Evolutionary conservation across 371 early-diverging fungal genomes (phyloP).

Genomic region (Rhizopus arrhizus): DNA sequence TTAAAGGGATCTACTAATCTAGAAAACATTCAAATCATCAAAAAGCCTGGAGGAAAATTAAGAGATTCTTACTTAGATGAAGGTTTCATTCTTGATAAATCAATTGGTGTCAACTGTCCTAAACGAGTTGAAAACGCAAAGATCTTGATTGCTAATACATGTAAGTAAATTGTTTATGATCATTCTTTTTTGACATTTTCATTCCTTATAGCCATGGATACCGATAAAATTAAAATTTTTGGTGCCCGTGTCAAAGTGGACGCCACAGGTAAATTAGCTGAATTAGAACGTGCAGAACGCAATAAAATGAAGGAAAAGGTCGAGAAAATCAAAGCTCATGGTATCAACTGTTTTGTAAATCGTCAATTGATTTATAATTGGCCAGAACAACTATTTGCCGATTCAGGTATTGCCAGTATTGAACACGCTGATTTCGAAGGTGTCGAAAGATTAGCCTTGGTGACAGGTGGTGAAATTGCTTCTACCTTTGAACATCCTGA

Average conservation of each 20-base stretch:
- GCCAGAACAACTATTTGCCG: slow-evolving; percentile 98
- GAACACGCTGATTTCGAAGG: slow-evolving; percentile 99
- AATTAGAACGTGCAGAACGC: slow-evolving; percentile 98
- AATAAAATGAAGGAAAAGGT: slow-evolving; percentile 99
- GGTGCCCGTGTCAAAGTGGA: slow-evolving; percentile 98
- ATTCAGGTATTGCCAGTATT: slow-evolving; percentile 94
- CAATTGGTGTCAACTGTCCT: slow-evolving; percentile 96
- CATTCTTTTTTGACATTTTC: slow-evolving; percentile 3
- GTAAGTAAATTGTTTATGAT: slow-evolving; percentile 48
- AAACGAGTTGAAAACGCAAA: slow-evolving; percentile 95
- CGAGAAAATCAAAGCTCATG: slow-evolving; percentile 95
- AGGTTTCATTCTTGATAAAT: slow-evolving; percentile 99
- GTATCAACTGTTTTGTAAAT: slow-evolving; percentile 99
- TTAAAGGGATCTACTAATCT: slow-evolving; percentile 96
- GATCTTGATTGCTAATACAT: slow-evolving; percentile 98
- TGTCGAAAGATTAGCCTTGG: slow-evolving; percentile 96
- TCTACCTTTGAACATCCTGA: slow-evolving; percentile 99
- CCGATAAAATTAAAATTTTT: slow-evolving; percentile 99
- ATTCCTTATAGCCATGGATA: slow-evolving; percentile 88
- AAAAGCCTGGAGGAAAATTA: slow-evolving; percentile 96
- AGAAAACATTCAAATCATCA: slow-evolving; percentile 99
- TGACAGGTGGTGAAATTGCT: slow-evolving; percentile 97
- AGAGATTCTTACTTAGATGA: slow-evolving; percentile 97
- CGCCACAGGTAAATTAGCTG: slow-evolving; percentile 96
- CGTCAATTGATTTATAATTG: slow-evolving; percentile 99